Evolutionary conservation across 2,329 filamentous ascomycete genomes (phyloP), one percentile per base, ranked within the genome.

Genomic region (Venturia nashicola): DNA sequence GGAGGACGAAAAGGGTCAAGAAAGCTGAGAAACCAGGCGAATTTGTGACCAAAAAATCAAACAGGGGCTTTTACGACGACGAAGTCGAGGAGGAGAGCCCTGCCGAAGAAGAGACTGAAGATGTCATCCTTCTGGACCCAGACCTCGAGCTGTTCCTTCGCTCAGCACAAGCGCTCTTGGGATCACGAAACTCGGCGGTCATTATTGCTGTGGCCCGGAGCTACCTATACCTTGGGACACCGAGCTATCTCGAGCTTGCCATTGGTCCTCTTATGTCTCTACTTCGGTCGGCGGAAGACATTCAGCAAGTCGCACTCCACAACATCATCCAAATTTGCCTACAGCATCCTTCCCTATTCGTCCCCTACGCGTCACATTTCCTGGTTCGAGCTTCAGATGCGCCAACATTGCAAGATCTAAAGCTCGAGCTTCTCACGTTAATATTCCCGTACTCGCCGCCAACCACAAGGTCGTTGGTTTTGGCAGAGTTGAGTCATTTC

Each of bases 271-370:
- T 99, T 34, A 82, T 97, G 23, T 91, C 93, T 18, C 83, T 99
- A 40, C 79, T 99, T 65, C 86, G 94, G 64, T 87, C 90, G 14
- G 86, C 91, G 0, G 85, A 89, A 65, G 93, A 97, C 72, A 91
- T 96, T 61, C 88, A 96, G 72, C 87, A 95, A 71, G 83, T 96
- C 46, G 92, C 91, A 0, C 82, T 99, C 20, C 93, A 93, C 79
- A 97, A 97, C 72, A 92, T 97, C 65, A 91, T 97, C 12, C 89
- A 91, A n/a, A 89, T 99, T 55, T 94, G 90, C 70, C 80, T 97
- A 12, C 79, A 82, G 36, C 81, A 85, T 18, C 91, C 94, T 0
- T 79, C 83, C 46, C 83, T 87, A n/a, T 99, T 99, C 73, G 89
- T 93, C 64, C 89, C 86, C 71, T 93, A 96, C 71, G 85, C 89